A percentile compares a stretch with the other conserved stretches of the same genome.
These are phyloP conservation scores for Spinacia oleracea DNA, from an alignment of 179 eudicot genomes.

Conservation along the genomic window DNA sequence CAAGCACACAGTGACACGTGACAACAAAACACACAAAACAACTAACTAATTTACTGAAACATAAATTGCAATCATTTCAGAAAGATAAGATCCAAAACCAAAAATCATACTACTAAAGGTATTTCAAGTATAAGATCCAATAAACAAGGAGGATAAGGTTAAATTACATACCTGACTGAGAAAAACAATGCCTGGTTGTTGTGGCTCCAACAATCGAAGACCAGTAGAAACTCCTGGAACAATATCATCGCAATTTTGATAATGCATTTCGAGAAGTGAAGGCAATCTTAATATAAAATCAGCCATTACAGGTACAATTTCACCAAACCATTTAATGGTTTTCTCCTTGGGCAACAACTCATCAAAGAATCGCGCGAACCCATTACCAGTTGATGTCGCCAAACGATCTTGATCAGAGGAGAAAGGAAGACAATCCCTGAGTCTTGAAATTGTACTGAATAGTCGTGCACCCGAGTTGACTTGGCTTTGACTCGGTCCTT, in stretches of 20 bases:
- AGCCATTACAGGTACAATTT: conserved; percentile 71
- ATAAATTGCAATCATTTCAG: too few species aligned
- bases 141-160: too few species aligned
- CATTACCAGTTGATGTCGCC: conserved; percentile 43
- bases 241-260: conserved; percentile 41
- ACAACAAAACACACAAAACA: too few species aligned
- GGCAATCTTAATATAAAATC: conserved; percentile 58
- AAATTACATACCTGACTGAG: conserved; percentile 60
- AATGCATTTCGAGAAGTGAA: conserved; percentile 61
- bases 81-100: too few species aligned
- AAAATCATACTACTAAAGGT: too few species aligned
- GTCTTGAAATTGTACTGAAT: conserved; percentile 55
- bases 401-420: conserved; percentile 30
- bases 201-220: conserved; percentile 74
- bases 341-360: conserved; percentile 60
- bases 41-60: too few species aligned
- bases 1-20: too few species aligned
- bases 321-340: conserved; percentile 60
- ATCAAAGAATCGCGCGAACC: conserved; percentile 75
- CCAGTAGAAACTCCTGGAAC: conserved; percentile 47
- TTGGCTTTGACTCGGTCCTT: conserved; percentile 59
- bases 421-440: conserved; percentile 54
- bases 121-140: too few species aligned
- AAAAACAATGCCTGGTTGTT: conserved; percentile 64
- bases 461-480: conserved; percentile 71